phyloP scores from a whole-genome alignment of 73 alveolate species.

The Stentor roeselii region DNA sequence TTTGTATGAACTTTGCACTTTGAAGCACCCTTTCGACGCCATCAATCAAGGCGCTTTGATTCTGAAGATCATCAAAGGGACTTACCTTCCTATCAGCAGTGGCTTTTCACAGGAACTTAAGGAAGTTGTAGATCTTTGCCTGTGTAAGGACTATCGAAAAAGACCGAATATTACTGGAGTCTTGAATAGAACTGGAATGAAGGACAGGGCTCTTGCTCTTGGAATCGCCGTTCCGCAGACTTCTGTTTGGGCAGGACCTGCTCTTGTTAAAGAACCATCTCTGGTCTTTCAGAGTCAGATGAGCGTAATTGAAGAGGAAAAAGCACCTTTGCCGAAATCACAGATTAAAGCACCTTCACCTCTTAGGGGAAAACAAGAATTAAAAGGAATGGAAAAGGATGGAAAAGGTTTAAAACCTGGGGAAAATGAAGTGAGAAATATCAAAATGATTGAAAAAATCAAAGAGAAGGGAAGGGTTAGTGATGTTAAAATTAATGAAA shows the following conservation, averaged over 20 bases:
- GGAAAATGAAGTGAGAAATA: not conserved
- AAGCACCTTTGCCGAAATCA: not conserved
- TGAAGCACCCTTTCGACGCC: conserved; percentile 29
- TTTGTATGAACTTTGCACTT: conserved; percentile 18
- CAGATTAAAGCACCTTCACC: not conserved
- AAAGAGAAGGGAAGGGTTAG: not conserved
- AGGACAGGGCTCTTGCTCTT: not conserved
- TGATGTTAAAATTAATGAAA: not conserved
- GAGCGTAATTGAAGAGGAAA: not conserved
- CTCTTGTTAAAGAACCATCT: not conserved
- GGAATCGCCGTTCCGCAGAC: not conserved
- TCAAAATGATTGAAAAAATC: not conserved
- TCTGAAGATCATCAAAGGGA: not conserved
- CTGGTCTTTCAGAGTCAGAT: not conserved
- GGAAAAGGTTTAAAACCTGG: not conserved
- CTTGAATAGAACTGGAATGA: not conserved
- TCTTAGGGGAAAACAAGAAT: not conserved
- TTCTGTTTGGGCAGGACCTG: not conserved
- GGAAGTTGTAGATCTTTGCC: not conserved
- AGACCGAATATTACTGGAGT: not conserved
- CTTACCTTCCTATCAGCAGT: not conserved
- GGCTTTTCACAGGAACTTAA: not conserved
- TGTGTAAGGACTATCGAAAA: not conserved
- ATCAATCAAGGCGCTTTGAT: not conserved
- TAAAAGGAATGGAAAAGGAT: not conserved